These are phyloP conservation scores for Daedaleopsis nitida DNA, from an alignment of 768 basidiomycete genomes.

Conservation along the genomic window DNA sequence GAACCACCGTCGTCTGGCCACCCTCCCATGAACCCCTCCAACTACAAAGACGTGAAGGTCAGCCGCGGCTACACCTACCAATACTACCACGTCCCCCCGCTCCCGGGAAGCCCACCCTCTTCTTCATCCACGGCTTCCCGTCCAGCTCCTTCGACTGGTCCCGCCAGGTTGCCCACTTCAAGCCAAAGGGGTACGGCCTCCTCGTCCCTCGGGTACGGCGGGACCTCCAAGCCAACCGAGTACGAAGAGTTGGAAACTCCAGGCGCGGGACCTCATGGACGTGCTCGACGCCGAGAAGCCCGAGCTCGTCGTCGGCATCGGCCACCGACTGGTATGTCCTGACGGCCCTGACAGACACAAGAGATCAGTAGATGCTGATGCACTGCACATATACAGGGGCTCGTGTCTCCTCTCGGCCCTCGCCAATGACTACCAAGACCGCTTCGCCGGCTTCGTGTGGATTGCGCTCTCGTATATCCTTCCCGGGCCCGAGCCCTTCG, in stretches of 20 bases:
- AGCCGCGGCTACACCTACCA: conserved; percentile 37
- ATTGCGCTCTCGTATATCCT: conserved; percentile 35
- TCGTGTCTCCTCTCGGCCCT: not conserved
- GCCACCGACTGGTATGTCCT: conserved; percentile 37
- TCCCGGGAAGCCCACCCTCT: conserved; percentile 37
- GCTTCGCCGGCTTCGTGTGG: conserved; percentile 44
- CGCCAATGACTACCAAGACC: conserved; percentile 33
- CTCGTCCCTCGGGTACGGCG: conserved; percentile 50
- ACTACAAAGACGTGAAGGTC: conserved; percentile 34
- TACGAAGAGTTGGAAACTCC: conserved; percentile 23
- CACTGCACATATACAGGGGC: not conserved
- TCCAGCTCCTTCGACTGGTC: conserved; percentile 45
- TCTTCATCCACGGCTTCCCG: conserved; percentile 50
- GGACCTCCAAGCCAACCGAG: conserved; percentile 44
- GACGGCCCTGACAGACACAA: too few relatives aligned
- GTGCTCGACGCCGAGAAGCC: conserved; percentile 35
- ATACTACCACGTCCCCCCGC: conserved; percentile 34
- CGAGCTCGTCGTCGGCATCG: conserved; percentile 33
- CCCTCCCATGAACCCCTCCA: conserved; percentile 24
- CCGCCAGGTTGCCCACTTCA: conserved; percentile 40
- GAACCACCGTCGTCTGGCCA: not conserved
- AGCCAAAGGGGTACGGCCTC: conserved; percentile 42
- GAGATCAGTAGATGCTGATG: not conserved
- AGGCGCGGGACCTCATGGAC: conserved; percentile 37
- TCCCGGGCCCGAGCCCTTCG: conserved; percentile 25